A percentile compares a stretch with the other conserved stretches of the same genome.
These are phyloP conservation scores for Hippophae gyantsensis DNA, from an alignment of 306 rosid species.

Conservation along the genomic window DNA sequence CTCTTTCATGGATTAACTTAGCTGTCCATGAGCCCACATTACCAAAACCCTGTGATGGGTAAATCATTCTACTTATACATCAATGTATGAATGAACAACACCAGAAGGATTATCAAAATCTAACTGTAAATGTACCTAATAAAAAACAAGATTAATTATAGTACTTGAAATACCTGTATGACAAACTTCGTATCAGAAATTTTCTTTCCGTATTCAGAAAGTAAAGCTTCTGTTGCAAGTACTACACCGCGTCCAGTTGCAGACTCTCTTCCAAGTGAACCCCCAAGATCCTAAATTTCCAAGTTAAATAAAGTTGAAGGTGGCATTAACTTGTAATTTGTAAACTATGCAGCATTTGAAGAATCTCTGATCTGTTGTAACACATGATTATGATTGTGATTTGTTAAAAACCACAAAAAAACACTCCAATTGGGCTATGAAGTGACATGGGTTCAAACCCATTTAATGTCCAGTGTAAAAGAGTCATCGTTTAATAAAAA, in stretches of 20 bases:
- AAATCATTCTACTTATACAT: neutral
- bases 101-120: too few relatives aligned
- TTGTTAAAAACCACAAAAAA: too few relatives aligned
- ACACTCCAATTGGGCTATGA: too few relatives aligned
- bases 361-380: too few relatives aligned
- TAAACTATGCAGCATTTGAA: too few relatives aligned
- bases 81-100: neutral
- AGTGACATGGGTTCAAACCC: too few relatives aligned
- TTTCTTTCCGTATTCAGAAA: conserved; percentile 52
- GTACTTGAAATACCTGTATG: conserved; percentile 41
- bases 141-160: neutral
- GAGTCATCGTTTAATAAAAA: too few relatives aligned
- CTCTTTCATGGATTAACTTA: conserved; percentile 46
- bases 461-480: too few relatives aligned
- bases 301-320: neutral
- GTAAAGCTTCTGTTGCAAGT: conserved; percentile 57
- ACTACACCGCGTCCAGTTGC: conserved; percentile 65
- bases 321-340: too few relatives aligned
- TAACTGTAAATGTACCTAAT: neutral
- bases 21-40: conserved; percentile 77
- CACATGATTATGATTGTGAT: too few relatives aligned
- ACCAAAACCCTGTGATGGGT: conserved; percentile 48
- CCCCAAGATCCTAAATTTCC: conserved; percentile 55
- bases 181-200: conserved; percentile 39
- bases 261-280: conserved; percentile 67